Evolutionary conservation across 1,284 basidiomycete species (phyloP), one percentile per base, ranked within the genome.

Genomic region (Ustilago hordei): DNA sequence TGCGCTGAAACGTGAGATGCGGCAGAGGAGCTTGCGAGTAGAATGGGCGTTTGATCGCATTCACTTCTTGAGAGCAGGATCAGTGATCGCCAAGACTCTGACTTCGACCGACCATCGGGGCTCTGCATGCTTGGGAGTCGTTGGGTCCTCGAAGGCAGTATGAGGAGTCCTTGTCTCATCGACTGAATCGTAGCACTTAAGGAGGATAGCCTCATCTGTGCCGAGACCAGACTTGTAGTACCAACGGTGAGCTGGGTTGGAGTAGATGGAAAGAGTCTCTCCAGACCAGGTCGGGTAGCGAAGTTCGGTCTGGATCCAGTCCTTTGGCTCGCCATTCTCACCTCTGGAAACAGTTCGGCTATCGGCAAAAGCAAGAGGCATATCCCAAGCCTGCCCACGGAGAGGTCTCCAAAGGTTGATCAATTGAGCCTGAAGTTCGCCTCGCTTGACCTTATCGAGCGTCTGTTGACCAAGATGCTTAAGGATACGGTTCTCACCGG

Each of bases 371-470:
- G 89, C 90, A 47, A 92, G 88, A 1, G 91, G 91, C 86, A 87
- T 88, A 79, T 92, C 91, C 41, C 86, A 83, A 9, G 90, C 89
- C 3, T 89, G 81, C 68, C 89, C 86, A 8, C 84, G 75, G 67
- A 92, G 90, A 1, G 91, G 91, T 8, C 91, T 86, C 91, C 91
- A 92, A 65, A 92, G 88, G 86, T 92, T 92, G 86, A 92, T 90
- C 60, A 92, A 90, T 82, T 92, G 91, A 86, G 89, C 90, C 28
- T 90, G 89, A 32, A 81, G 53, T 36, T 81, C 64, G 19, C 77
- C 81, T 4, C 48, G 39, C 43, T 76, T 69, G 56, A 82, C 81
- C 19, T 55, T 54, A 12, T 76, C 74, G 13, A 80, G 69, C 39
- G 61, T 62, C 23, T 82, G 77, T 31, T 81, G 23, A 36, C 81